phyloP scores from a whole-genome alignment of 129 eudicot genomes.

The Pittosporum tobira region DNA sequence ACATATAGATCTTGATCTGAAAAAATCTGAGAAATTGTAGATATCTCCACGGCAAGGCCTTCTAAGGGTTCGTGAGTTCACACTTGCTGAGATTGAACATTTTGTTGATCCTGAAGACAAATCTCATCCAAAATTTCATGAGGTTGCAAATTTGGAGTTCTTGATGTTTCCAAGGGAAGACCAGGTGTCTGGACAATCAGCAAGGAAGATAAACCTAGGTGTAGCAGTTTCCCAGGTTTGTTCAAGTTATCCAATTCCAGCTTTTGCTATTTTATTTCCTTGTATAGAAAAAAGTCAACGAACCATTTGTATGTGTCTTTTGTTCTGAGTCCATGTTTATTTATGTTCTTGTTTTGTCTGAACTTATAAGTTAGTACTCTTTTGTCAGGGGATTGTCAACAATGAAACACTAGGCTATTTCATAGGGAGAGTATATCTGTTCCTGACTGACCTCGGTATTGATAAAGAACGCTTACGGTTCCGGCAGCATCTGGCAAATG shows the following conservation, averaged over 20 bases:
- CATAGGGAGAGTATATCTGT: constrained; percentile 57
- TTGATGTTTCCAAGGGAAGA: constrained; percentile 56
- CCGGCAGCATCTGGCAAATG: constrained; percentile 66
- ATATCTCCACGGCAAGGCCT: constrained; percentile 75
- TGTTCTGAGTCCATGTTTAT: background rate
- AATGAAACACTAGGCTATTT: constrained; percentile 63
- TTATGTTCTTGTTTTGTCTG: background rate
- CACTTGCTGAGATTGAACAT: constrained; percentile 67
- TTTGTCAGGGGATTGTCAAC: constrained; percentile 52
- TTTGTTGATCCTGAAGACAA: constrained; percentile 68
- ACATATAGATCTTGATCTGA: background rate
- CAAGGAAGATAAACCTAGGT: constrained; percentile 23
- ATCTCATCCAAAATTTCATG: constrained; percentile 63
- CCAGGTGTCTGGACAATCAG: constrained; percentile 49
- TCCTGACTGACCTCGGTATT: constrained; percentile 48
- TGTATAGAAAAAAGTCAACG: too few species aligned
- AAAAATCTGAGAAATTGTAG: constrained; percentile 19
- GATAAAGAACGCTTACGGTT: constrained; percentile 53
- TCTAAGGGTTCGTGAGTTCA: constrained; percentile 65
- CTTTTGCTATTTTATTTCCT: background rate
- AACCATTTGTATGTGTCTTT: background rate
- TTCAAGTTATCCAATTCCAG: background rate
- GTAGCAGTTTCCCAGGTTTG: constrained; percentile 17
- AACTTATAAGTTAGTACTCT: background rate
- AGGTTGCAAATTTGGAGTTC: constrained; percentile 47